Evolutionary conservation across 2,329 filamentous ascomycete genomes (phyloP), one percentile per base, ranked within the genome.

Genomic region (Monilinia aucupariae): DNA sequence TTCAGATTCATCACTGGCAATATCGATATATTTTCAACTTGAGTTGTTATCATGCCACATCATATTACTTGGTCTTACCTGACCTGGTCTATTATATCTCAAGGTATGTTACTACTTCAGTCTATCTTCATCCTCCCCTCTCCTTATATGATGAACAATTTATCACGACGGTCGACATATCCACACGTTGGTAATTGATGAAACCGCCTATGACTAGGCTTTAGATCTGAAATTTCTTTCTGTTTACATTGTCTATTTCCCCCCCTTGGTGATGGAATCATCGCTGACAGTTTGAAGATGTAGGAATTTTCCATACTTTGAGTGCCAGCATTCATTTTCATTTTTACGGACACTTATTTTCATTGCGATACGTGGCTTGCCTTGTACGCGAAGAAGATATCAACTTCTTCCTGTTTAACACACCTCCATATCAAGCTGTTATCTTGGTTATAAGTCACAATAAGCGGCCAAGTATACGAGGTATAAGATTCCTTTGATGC

Each of bases 161-260:
- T 84, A 86, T 90, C 88, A 91, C 88, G 88, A 91, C 88, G 88
- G 88, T 91, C 88, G 88, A 88, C 88, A 88, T 90, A 91, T 85
- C 83, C 80, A 83, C 79, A 77, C 66, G 71, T 76, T 78, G 79
- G 84, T 82, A 78, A 58, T 88, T 91, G 88, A 90, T 90, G 88
- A 91, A 80, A 86, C 79, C 78, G 86, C 87, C 87, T 85, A 79
- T 90, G 87, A 90, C 87, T 86, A 80, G 87, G 87, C 86, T 70
- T 62, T 75, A 71, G 70, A 73, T 74, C 72, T 74, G 72, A 74
- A 61, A 69, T 67, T 67, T 68, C 66, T 50, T 62, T 62, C 45
- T 34, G 20, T 50, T 15, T 9, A 25, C 13, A 30, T 43, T 34
- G 12, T 41, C 9, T 2, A 30, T 8, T n/a, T 17, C 8, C 9